Evolutionary conservation across 2,329 filamentous ascomycete species (phyloP).

Genomic region (Neophaeococcomyces aloes): DNA sequence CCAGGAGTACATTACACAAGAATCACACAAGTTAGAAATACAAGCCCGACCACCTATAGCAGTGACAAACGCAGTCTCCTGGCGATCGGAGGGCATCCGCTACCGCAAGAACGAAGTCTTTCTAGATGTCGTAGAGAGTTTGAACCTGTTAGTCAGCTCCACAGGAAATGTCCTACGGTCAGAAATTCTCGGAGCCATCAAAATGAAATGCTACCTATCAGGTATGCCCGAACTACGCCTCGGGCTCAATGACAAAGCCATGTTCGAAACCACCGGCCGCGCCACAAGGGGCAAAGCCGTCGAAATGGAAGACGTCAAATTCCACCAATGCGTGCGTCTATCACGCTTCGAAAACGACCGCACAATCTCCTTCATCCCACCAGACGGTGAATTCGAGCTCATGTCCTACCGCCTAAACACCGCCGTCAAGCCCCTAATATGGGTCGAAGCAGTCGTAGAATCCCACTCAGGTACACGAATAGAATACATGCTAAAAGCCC

Average conservation of each 20-base stretch:
- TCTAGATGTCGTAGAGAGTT: slow-evolving; percentile 88
- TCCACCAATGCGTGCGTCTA: slow-evolving; percentile 93
- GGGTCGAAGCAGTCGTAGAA: slow-evolving; percentile 97
- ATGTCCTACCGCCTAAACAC: slow-evolving; percentile 99
- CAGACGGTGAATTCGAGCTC: slow-evolving; percentile 95
- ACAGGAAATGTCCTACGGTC: slow-evolving; percentile 92
- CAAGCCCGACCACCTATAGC: slow-evolving; percentile 93
- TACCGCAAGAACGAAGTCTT: slow-evolving; percentile 99
- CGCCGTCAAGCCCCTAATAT: slow-evolving; percentile 95
- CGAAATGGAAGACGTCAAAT: slow-evolving; percentile 99
- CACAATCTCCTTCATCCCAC: slow-evolving; percentile 97
- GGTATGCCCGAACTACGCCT: slow-evolving; percentile 95
- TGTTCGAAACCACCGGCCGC: slow-evolving; percentile 96
- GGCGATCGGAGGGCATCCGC: slow-evolving; percentile 93
- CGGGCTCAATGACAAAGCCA: slow-evolving; percentile 96
- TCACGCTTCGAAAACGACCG: slow-evolving; percentile 96
- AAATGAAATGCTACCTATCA: slow-evolving; percentile 99
- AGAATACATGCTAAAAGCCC: slow-evolving; percentile 98
- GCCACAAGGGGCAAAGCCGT: slow-evolving; percentile 93
- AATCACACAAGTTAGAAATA: slow-evolving; percentile 95
- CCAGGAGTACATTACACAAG: slow-evolving; percentile 98
- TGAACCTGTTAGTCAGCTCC: slow-evolving; percentile 88
- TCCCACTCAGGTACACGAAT: slow-evolving; percentile 90
- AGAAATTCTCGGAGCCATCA: slow-evolving; percentile 92
- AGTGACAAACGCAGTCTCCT: slow-evolving; percentile 95